Percentiles rank a stretch among this genome's conserved stretches.
Evolutionary conservation across 495 filamentous ascomycete species (phyloP).

Genomic region (Talaromyces nanjingensis): DNA sequence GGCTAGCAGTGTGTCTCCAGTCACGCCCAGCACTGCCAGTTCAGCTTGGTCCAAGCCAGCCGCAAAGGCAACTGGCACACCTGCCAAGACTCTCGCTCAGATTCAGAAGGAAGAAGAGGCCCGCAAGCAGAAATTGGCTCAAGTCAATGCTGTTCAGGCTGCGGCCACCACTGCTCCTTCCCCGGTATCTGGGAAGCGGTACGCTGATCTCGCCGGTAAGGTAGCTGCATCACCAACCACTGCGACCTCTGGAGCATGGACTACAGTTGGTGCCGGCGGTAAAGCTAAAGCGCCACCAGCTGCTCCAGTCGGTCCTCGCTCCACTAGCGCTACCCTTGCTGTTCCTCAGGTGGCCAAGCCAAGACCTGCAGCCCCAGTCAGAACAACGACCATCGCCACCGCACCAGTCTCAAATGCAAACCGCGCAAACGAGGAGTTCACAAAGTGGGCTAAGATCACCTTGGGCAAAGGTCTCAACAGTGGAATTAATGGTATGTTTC

Average conservation of each 20-base stretch:
- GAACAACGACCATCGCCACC: conserved; percentile 29
- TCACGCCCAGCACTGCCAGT: conserved; percentile 41
- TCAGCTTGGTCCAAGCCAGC: conserved; percentile 59
- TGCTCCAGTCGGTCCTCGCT: conserved; percentile 48
- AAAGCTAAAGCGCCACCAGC: conserved; percentile 71
- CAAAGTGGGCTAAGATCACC: conserved; percentile 79
- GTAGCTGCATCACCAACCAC: conserved; percentile 25
- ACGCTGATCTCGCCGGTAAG: conserved; percentile 93
- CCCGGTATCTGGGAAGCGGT: conserved; percentile 68
- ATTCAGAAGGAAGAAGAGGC: conserved; percentile 96
- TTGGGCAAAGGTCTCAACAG: conserved; percentile 55
- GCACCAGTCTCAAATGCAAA: conserved; percentile 38
- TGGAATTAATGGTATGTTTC: conserved; percentile 50
- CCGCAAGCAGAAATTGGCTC: conserved; percentile 65
- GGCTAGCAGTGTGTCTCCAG: conserved; percentile 67
- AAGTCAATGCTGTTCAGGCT: conserved; percentile 50
- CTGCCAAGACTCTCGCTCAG: conserved; percentile 79
- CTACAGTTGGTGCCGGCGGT: conserved; percentile 90
- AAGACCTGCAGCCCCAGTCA: conserved; percentile 31
- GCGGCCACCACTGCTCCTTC: conserved; percentile 40
- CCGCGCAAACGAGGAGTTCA: conserved; percentile 77
- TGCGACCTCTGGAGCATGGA: conserved; percentile 64
- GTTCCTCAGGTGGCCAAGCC: conserved; percentile 33
- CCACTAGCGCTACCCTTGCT: conserved; percentile 43
- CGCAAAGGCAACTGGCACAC: conserved; percentile 48